These are phyloP conservation scores for Eutrema salsugineum DNA, from an alignment of 441 rosid genomes.

Conservation along the genomic window DNA sequence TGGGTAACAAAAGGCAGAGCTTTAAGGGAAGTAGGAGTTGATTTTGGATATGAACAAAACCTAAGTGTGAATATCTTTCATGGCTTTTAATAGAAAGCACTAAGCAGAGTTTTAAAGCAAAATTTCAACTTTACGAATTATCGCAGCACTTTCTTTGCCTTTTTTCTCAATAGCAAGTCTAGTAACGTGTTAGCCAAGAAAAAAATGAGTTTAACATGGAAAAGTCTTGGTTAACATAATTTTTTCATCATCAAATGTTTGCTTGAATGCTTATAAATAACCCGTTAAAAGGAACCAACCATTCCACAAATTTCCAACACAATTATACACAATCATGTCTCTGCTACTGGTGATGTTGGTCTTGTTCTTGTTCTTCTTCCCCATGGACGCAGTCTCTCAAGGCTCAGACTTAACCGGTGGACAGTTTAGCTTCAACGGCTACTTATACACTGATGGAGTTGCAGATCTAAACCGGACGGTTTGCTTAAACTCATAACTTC, in stretches of 20 bases:
- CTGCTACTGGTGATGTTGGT: not conserved
- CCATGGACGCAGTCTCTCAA: not conserved
- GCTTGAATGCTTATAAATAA: slow-evolving; percentile 9
- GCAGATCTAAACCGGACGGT: slow-evolving; percentile 29
- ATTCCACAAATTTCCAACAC: not conserved
- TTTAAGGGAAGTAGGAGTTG: slow-evolving; percentile 1
- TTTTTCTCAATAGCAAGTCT: not conserved
- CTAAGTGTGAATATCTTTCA: not conserved
- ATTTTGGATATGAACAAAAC: slow-evolving; percentile 19
- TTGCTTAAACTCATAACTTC: slow-evolving; percentile 31
- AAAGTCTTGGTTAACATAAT: not conserved
- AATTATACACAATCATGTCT: slow-evolving; percentile 16
- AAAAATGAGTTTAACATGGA: slow-evolving; percentile 5
- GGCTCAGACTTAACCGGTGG: slow-evolving; percentile 18
- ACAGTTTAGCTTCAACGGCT: slow-evolving; percentile 23
- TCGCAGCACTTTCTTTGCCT: slow-evolving; percentile 1
- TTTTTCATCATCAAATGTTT: not conserved
- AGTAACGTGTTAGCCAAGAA: slow-evolving; percentile 12
- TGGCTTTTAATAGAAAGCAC: not conserved
- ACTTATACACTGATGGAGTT: slow-evolving; percentile 23
- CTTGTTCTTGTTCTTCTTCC: not conserved
- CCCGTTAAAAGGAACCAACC: not conserved
- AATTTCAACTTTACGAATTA: slow-evolving; percentile 5
- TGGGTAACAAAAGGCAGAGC: not conserved
- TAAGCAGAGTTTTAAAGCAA: not conserved